Evolutionary conservation across 768 basidiomycete species (phyloP), one percentile per base, ranked within the genome.

Genomic region (Podaxis pistillaris): DNA sequence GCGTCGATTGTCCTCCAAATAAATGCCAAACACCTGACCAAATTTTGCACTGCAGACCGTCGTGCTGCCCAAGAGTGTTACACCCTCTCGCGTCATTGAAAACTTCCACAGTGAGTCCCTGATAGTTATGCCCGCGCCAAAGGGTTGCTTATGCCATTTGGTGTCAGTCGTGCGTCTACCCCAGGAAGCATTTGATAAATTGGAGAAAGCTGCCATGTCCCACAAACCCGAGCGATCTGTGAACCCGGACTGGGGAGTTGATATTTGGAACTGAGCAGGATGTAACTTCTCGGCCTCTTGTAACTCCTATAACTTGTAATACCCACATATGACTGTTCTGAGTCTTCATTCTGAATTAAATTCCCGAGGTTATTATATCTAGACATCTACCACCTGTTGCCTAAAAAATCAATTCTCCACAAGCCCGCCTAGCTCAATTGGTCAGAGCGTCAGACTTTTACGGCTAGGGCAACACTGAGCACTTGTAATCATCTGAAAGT

Each of bases 11-110:
- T 17, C 33, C 19, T 13, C 56, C 44, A 28, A 49, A 57, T 17
- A 46, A 9, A 17, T 52, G 0, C 44, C 6, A 46, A 37, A 3
- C n/a, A 44, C 9, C 15, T 46, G 30, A 51, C 33, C 19, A 6
- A 50, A 11, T 24, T 30, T 28, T 58, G 33, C 33, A 9, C 50
- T 61, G 28, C 66, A 89, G 88, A 85, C 86, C 52, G 77, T 88
- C 60, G 88, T 88, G 6, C 78, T 93, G 11, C 89, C 91, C 1
- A 94, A 93, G 80, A 90, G 87, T 65, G 89, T 91, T 13, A 87
- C 85, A 2, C 79, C 88, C 11, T 81, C 82, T 49, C 83, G 89
- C 30, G 79, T 94, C 37, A 75, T 80, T 60, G 89, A 90, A 71
- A 93, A 94, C 76, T 74, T 87, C 46, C 77, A 86, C n/a, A 74